A percentile compares a stretch with the other conserved stretches of the same genome.
Evolutionary conservation across 2,329 filamentous ascomycete species (phyloP).

Genomic region (Phyllosticta ampelicida): DNA sequence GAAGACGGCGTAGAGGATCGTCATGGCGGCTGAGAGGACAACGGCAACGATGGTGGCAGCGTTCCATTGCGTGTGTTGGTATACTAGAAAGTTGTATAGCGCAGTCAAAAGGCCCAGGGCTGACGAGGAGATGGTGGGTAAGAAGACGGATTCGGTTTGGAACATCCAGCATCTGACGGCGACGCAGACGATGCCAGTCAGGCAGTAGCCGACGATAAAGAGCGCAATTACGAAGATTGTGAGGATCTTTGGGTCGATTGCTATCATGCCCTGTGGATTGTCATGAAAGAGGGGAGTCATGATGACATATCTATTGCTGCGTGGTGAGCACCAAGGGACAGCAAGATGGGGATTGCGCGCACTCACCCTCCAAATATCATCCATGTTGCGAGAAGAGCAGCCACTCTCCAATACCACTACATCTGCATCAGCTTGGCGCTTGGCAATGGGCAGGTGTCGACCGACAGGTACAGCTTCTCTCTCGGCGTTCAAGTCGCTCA

Average conservation of each 20-base stretch:
- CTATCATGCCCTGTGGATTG: slow-evolving; percentile 22
- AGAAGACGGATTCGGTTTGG: slow-evolving; percentile 37
- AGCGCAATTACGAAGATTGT: slow-evolving; percentile 38
- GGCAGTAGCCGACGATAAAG: slow-evolving; percentile 37
- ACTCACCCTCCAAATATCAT: slow-evolving; percentile 40
- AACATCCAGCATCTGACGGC: slow-evolving; percentile 36
- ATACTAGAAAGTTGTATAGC: slow-evolving; percentile 37
- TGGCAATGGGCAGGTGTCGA: not conserved
- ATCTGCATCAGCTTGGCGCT: not conserved
- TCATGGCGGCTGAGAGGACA: slow-evolving; percentile 29
- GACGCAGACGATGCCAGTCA: slow-evolving; percentile 38
- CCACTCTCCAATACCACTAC: slow-evolving; percentile 39
- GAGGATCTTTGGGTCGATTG: slow-evolving; percentile 29
- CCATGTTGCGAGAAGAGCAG: slow-evolving; percentile 34
- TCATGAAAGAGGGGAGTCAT: slow-evolving; percentile 37
- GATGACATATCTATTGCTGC: slow-evolving; percentile 34
- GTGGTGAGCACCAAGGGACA: slow-evolving; percentile 12
- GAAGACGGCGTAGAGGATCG: slow-evolving; percentile 32
- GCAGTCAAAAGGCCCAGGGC: slow-evolving; percentile 38
- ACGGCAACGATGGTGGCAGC: slow-evolving; percentile 34
- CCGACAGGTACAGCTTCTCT: slow-evolving; percentile 7
- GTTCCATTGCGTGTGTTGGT: slow-evolving; percentile 31
- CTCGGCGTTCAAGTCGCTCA: slow-evolving; percentile 9
- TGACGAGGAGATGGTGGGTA: slow-evolving; percentile 35
- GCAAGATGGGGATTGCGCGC: not conserved